phyloP scores from a whole-genome alignment of 169 alveolate species.

The Plasmodium chabaudi region DNA sequence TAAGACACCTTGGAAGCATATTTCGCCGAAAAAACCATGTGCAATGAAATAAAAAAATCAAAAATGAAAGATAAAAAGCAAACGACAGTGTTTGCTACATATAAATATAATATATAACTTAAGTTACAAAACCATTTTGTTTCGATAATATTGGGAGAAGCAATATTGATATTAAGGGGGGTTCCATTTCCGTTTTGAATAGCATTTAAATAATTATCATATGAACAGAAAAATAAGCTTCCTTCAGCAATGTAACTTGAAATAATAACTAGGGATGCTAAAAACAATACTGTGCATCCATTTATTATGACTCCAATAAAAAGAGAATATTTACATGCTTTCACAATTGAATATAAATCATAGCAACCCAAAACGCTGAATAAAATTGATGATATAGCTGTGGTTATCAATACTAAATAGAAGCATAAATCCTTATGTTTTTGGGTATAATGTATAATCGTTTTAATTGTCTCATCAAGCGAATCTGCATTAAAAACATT shows the following conservation, averaged over 20 bases:
- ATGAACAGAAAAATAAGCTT: constrained; percentile 45
- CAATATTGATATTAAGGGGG: neutral
- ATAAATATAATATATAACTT: constrained; percentile 8
- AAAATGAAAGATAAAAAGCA: constrained; percentile 18
- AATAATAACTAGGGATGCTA: constrained; percentile 35
- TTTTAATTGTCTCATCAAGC: constrained; percentile 34
- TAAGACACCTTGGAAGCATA: constrained; percentile 10
- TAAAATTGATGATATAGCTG: constrained; percentile 25
- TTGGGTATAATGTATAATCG: constrained; percentile 44
- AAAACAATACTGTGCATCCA: constrained; percentile 31
- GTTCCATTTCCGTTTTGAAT: constrained; percentile 1
- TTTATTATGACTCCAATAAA: constrained; percentile 26
- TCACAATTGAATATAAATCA: constrained; percentile 52
- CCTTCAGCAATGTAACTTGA: constrained; percentile 62
- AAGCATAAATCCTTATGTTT: constrained; percentile 52
- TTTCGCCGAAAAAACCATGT: constrained; percentile 46
- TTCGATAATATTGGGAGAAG: constrained; percentile 31
- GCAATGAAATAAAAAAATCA: constrained; percentile 28
- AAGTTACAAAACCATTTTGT: constrained; percentile 66
- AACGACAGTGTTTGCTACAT: constrained; percentile 26
- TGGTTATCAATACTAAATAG: constrained; percentile 27
- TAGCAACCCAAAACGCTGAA: constrained; percentile 15
- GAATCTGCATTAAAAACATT: constrained; percentile 26
- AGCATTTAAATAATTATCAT: constrained; percentile 30
- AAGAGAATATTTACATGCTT: constrained; percentile 49